Base-by-base conservation (phyloP, 192 early-diverging fungal genomes). In the Pilaira anomala region DNA sequence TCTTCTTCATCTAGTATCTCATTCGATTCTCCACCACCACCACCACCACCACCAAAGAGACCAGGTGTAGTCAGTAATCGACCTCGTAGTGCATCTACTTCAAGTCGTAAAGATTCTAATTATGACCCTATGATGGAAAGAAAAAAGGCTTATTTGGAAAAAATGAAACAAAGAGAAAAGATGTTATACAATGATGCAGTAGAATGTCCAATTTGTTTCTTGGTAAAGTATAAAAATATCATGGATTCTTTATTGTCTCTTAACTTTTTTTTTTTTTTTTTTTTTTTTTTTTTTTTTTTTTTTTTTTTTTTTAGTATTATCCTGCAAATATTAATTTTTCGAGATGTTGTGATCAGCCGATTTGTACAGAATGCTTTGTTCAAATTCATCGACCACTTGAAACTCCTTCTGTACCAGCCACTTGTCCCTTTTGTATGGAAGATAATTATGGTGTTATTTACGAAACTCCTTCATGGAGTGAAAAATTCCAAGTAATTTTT, bases 351-450 rank as follows among this genome's bases (percentile, higher is more conserved):
- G 90, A 91, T 70, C 89, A 96, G 67, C 94, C 95, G 7, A 92
- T 97, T 60, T 97, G 95, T 79, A 94, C 94, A 11, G 95, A 97
- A 65, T 97, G 95, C 70, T 97, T 97, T 83, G 88, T 96, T 45
- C 94, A 97, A 81, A 92, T 97, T 56, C 91, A 93, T 69, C 87
- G 95, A 29, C 85, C 91, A 46, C 83, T 82, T 45, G 92, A 91
- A 56, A 80, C 80, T 16, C 78, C 72, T 22, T 75, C 81, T 53
- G 77, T 78, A 30, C 81, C 91, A 0, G 87, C 91, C 11, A 70
- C 77, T 30, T 97, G 95, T 62, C 95, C 95, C 0, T 97, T 88
- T 72, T 97, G 95, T 73, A 89, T 91, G 9, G 81, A 88, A 63
- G 78, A 91, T 50, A 83, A 95, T 58, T 91, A 94, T 75, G 95